These are phyloP conservation scores for Aureobasidium sp. DNA, from an alignment of 2,329 filamentous ascomycete genomes.

Conservation along the genomic window DNA sequence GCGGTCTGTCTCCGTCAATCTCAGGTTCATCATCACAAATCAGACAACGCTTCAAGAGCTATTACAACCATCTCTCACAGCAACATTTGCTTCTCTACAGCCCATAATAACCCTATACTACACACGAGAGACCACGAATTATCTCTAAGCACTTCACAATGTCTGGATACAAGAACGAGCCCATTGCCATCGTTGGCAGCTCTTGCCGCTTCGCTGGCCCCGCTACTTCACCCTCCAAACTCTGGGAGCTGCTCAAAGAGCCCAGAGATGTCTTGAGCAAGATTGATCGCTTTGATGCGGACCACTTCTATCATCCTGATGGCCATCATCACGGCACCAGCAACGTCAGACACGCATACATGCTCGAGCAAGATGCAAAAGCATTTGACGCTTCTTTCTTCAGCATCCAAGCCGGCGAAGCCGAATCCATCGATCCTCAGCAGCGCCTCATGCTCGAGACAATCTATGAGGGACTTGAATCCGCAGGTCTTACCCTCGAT, in stretches of 20 bases:
- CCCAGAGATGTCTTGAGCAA: slow-evolving; percentile 20
- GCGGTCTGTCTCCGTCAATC: background rate
- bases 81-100: background rate
- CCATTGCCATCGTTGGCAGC: slow-evolving; percentile 41
- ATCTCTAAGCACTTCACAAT: background rate
- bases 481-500: slow-evolving; percentile 17
- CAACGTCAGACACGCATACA: slow-evolving; percentile 18
- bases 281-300: slow-evolving; percentile 22
- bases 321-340: slow-evolving; percentile 5
- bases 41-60: background rate
- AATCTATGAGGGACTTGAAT: slow-evolving; percentile 35
- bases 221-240: slow-evolving; percentile 22
- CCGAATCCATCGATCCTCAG: slow-evolving; percentile 36
- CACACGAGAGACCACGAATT: background rate
- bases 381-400: slow-evolving; percentile 25
- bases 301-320: slow-evolving; percentile 22
- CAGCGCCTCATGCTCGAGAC: slow-evolving; percentile 35
- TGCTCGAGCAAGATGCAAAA: slow-evolving; percentile 22
- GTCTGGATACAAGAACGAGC: slow-evolving; percentile 19
- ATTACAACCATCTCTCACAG: background rate
- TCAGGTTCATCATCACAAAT: background rate
- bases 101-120: background rate
- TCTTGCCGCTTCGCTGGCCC: slow-evolving; percentile 40
- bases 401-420: slow-evolving; percentile 22
- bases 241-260: slow-evolving; percentile 16